These are phyloP conservation scores for Neoarthrinium moseri DNA, from an alignment of 2,329 filamentous ascomycete genomes.

Conservation along the genomic window DNA sequence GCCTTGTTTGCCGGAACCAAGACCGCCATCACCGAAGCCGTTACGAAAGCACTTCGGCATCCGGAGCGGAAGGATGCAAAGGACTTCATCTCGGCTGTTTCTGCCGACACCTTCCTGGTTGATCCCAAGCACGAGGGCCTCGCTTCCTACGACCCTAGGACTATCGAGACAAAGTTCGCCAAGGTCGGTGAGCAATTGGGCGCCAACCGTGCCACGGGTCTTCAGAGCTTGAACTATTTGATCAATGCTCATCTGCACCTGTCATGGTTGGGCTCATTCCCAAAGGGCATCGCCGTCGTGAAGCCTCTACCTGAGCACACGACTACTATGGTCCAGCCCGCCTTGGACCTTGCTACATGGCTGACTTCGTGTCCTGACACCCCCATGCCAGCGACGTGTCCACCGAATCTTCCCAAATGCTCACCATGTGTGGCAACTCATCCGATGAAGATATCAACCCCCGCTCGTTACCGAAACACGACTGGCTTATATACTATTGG, in stretches of 20 bases:
- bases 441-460: conserved; percentile 65
- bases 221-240: conserved; percentile 67
- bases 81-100: conserved; percentile 61
- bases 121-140: conserved; percentile 67
- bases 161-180: conserved; percentile 65
- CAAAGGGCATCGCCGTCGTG: conserved; percentile 74
- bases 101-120: conserved; percentile 58
- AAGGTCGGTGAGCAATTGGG: conserved; percentile 63
- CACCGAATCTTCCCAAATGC: conserved; percentile 76
- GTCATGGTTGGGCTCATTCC: conserved; percentile 79
- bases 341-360: conserved; percentile 69
- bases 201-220: conserved; percentile 56
- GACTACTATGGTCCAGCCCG: conserved; percentile 68
- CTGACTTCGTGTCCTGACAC: conserved; percentile 73
- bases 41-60: conserved; percentile 59
- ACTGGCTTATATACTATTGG: conserved; percentile 77
- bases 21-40: conserved; percentile 59
- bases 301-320: conserved; percentile 78
- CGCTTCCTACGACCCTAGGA: conserved; percentile 71
- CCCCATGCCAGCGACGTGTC: conserved; percentile 75
- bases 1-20: conserved; percentile 73
- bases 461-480: conserved; percentile 68
- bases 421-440: conserved; percentile 67
- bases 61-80: conserved; percentile 55
- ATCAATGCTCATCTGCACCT: conserved; percentile 84